These are phyloP conservation scores for Mycena leptocephala DNA, from an alignment of 768 basidiomycete species.

Conservation along the genomic window DNA sequence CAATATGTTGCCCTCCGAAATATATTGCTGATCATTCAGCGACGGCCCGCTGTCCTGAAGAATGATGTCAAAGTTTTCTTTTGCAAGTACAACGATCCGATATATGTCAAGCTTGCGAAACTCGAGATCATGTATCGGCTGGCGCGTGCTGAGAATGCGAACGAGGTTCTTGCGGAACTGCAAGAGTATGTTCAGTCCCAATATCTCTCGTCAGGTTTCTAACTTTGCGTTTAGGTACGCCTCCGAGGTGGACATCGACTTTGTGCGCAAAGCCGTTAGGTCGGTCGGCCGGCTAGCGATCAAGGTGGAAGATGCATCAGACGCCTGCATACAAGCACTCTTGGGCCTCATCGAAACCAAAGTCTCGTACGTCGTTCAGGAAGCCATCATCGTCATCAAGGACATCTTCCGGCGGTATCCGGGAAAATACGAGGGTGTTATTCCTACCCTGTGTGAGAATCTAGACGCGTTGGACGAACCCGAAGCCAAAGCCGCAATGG, in stretches of 20 bases:
- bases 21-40: constrained; percentile 97
- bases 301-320: constrained; percentile 93
- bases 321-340: constrained; percentile 91
- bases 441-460: constrained; percentile 93
- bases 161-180: constrained; percentile 93
- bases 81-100: constrained; percentile 99
- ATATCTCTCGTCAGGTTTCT: background rate
- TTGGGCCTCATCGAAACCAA: constrained; percentile 93
- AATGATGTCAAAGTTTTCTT: constrained; percentile 99
- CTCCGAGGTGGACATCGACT: constrained; percentile 98
- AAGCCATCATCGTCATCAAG: constrained; percentile 97
- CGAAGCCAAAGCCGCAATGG: constrained; percentile 96
- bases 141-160: constrained; percentile 94
- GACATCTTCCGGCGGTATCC: constrained; percentile 99
- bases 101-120: constrained; percentile 98
- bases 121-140: constrained; percentile 99
- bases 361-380: constrained; percentile 97
- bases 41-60: constrained; percentile 91
- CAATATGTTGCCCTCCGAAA: constrained; percentile 98
- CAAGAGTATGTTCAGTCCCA: constrained; percentile 79
- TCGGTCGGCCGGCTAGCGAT: constrained; percentile 98
- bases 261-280: constrained; percentile 97
- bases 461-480: constrained; percentile 95
- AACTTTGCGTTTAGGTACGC: constrained; percentile 80
- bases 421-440: constrained; percentile 96